These are phyloP conservation scores for Setaria italica DNA, from an alignment of 202 grass and related monocot genomes.

Conservation along the genomic window DNA sequence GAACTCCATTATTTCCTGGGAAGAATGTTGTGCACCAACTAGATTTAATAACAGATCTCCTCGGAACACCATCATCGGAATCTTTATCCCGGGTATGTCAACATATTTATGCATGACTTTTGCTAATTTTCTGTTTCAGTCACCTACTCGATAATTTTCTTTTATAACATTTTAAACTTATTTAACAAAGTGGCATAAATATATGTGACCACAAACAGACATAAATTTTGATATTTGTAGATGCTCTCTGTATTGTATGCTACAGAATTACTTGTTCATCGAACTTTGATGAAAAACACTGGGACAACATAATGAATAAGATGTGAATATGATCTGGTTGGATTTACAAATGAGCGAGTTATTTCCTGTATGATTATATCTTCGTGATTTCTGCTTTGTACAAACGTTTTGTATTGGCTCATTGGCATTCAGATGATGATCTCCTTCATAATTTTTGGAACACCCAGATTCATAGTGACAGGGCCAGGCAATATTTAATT, in stretches of 20 bases:
- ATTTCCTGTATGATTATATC: conserved; percentile 27
- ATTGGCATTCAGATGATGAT: conserved; percentile 23
- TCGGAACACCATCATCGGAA: conserved; percentile 72
- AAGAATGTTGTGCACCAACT: conserved; percentile 91
- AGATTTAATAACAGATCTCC: conserved; percentile 89
- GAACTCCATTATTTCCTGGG: conserved; percentile 87
- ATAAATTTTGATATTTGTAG: conserved; percentile 1
- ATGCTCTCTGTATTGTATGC: conserved; percentile 21
- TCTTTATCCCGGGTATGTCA: conserved; percentile 66
- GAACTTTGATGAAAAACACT: conserved; percentile 4
- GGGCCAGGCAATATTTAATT: conserved; percentile 71
- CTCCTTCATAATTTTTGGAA: conserved; percentile 36
- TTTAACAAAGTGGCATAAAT: conserved; percentile 23
- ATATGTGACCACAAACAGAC: conserved; percentile 25
- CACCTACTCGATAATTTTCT: conserved; percentile 29
- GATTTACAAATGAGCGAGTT: not conserved
- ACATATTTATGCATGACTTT: conserved; percentile 25
- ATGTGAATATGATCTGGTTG: conserved; percentile 23
- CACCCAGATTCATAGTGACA: conserved; percentile 82
- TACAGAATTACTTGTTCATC: conserved; percentile 25
- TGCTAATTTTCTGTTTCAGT: conserved; percentile 1
- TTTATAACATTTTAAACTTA: conserved; percentile 33
- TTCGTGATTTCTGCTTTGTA: conserved; percentile 33
- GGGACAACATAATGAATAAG: not conserved
- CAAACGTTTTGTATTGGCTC: conserved; percentile 25